These are phyloP conservation scores for Diutina rugosa DNA, from an alignment of 1,139 yeast genomes.

Conservation along the genomic window DNA sequence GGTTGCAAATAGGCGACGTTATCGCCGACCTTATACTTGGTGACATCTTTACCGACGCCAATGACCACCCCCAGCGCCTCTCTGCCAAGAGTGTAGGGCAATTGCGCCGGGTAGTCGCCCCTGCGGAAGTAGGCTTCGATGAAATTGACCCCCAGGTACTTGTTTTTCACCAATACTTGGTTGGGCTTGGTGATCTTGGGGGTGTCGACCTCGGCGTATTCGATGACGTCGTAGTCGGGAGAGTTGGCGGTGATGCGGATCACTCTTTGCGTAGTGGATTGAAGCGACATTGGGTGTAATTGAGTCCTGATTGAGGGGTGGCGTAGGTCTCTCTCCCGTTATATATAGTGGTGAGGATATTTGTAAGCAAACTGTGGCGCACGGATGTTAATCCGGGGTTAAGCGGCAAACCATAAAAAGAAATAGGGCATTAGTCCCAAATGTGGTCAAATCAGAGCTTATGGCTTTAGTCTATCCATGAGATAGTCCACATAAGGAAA, in stretches of 20 bases:
- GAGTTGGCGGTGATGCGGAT: slow-evolving; percentile 42
- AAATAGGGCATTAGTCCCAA: no score
- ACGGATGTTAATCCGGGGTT: background rate
- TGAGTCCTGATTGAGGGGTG: background rate
- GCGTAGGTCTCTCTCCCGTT: background rate
- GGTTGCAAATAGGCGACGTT: slow-evolving; percentile 44
- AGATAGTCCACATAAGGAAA: no score
- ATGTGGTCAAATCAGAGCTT: no score
- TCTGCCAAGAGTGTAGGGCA: slow-evolving; percentile 64
- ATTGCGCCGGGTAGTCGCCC: slow-evolving; percentile 51
- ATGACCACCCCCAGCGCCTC: slow-evolving; percentile 75
- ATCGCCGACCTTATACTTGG: slow-evolving; percentile 54
- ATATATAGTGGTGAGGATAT: background rate
- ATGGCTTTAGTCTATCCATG: no score
- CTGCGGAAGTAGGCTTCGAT: slow-evolving; percentile 73
- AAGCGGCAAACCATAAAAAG: no score
- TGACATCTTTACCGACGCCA: slow-evolving; percentile 50
- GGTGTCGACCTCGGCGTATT: slow-evolving; percentile 40
- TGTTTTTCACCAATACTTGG: slow-evolving; percentile 59
- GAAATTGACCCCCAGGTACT: slow-evolving; percentile 68
- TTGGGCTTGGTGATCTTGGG: slow-evolving; percentile 38
- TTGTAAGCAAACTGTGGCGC: background rate
- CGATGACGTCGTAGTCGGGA: slow-evolving; percentile 21
- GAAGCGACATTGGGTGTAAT: background rate
- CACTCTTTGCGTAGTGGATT: slow-evolving; percentile 42